Base-by-base conservation (phyloP, 352 stramenopile genomes). In the Saprolegnia diclina region DNA sequence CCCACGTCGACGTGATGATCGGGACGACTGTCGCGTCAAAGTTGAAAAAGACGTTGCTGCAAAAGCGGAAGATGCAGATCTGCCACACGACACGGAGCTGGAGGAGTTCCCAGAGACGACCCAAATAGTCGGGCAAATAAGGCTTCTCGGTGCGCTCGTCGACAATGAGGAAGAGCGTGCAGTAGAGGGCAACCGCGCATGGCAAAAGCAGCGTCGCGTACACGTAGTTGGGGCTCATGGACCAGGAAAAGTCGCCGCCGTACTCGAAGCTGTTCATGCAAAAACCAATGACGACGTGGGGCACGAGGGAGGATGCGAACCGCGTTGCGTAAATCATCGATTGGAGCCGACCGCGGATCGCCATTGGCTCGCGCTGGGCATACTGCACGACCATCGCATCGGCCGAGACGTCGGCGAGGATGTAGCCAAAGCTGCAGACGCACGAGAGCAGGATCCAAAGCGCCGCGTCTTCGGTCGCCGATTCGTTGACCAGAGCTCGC, bases 41-140 rank as follows among this genome's bases (percentile, higher is more conserved):
- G 61, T 76, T 56, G 18, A 71, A 72, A 44, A 82, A 80, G 5
- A 82, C 40, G 32, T 74, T 78, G 64, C 74, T 74, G 44, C 82
- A 83, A 73, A 86, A 86, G 21, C 72, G 68, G 72, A 80, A 82
- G 13, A 68, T 63, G n/a, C 79, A 74, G 69, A 82, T 74, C 55
- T 82, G 79, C 69, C 81, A 83, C 65, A 86, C 63, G 11, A 29
- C 35, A 13, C 80, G 79, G 7, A 81, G 78, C 24, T 81, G 82
- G 71, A 91, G 76, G 54, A 90, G 80, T 7, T 67, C 56, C 73
- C 74, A 80, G 57, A 91, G 81, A 45, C 78, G 76, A 4, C 50
- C 62, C n/a, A 89, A 53, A 22, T 88, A 72, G n/a, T 72, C 32
- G 35, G n/a, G 56, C 4, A 72, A 72, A 7, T 35, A 56, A 22